These are phyloP conservation scores for Daldinia caldariorum DNA, from an alignment of 495 filamentous ascomycete species.

Conservation along the genomic window DNA sequence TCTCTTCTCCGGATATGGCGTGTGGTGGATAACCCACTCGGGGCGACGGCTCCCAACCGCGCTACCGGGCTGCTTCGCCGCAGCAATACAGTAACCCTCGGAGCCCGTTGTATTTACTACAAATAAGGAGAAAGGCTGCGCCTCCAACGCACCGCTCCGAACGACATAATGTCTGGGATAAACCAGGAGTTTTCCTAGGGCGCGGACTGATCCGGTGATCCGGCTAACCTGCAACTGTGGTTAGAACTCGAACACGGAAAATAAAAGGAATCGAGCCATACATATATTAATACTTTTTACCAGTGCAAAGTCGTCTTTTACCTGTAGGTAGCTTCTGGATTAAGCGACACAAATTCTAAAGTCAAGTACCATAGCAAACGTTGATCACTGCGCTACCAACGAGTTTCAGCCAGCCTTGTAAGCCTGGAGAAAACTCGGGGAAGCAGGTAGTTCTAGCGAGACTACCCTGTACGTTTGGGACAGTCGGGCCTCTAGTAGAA, in stretches of 20 bases:
- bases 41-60: constrained; percentile 4
- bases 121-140: neutral
- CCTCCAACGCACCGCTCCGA: constrained; percentile 3
- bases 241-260: neutral
- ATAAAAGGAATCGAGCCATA: constrained; percentile 1
- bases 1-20: constrained; percentile 2
- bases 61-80: constrained; percentile 7
- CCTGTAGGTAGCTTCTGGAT: neutral
- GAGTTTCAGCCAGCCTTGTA: neutral
- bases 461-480: neutral
- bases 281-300: neutral
- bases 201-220: constrained; percentile 11
- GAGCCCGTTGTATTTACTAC: neutral
- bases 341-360: neutral
- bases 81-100: constrained; percentile 8
- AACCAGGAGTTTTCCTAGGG: neutral
- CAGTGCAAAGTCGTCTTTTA: neutral
- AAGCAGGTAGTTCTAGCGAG: neutral
- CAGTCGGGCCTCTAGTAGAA: neutral
- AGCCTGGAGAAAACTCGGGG: constrained; percentile 6
- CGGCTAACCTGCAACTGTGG: neutral
- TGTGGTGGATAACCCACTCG: neutral
- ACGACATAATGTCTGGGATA: neutral
- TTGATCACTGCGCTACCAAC: neutral
- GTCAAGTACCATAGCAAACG: neutral